phyloP scores from a whole-genome alignment of 768 basidiomycete genomes.

The Suillus tomentosus region DNA sequence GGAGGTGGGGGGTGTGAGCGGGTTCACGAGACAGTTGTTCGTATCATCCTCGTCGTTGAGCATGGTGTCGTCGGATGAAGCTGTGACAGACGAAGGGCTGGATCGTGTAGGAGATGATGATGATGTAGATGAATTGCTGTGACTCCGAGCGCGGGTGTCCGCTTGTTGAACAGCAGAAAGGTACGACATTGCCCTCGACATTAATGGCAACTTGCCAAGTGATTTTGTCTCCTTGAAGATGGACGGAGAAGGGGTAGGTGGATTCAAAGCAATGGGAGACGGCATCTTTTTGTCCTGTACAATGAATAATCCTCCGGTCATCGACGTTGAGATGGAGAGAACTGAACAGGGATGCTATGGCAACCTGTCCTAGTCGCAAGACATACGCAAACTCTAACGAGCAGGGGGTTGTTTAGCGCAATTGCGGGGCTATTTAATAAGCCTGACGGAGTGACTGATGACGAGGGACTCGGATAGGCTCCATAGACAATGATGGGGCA shows the following conservation, averaged over 20 bases:
- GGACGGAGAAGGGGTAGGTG: constrained; percentile 50
- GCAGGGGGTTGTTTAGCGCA: no score
- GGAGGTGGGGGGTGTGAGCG: constrained; percentile 72
- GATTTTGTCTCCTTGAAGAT: constrained; percentile 64
- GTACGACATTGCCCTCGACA: constrained; percentile 58
- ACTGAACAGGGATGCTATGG: background rate
- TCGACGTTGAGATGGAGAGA: constrained; percentile 12
- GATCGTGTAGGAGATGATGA: constrained; percentile 73
- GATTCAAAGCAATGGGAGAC: constrained; percentile 67
- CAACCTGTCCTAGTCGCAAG: background rate
- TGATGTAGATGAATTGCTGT: constrained; percentile 45
- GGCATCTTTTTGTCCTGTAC: constrained; percentile 35
- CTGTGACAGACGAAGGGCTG: constrained; percentile 70
- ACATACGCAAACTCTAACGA: background rate
- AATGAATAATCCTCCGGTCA: constrained; percentile 14
- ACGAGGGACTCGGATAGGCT: background rate
- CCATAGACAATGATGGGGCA: background rate
- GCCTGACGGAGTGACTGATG: background rate
- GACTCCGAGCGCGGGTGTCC: constrained; percentile 65
- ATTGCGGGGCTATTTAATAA: no score
- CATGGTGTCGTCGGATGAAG: constrained; percentile 67
- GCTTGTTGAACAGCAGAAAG: constrained; percentile 65
- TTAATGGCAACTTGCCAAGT: constrained; percentile 33
- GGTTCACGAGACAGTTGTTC: constrained; percentile 61
- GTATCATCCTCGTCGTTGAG: constrained; percentile 56